Base-by-base conservation (phyloP, 148 eudicot species). In the Suaeda aralocaspica region DNA sequence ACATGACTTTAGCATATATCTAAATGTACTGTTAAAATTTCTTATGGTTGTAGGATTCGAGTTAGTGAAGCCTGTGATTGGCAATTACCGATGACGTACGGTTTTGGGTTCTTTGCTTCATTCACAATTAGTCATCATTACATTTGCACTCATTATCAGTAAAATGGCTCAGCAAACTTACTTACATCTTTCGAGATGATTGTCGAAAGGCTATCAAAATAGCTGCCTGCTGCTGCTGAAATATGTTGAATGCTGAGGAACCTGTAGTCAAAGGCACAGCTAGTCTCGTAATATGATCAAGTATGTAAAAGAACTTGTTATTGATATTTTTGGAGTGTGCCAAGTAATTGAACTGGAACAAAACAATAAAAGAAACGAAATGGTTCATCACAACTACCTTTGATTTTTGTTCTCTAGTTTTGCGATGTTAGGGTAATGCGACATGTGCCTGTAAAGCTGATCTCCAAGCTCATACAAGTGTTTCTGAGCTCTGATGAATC, bases 401-500 rank as follows among this genome's bases (percentile, higher is more conserved):
- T 25, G 71, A 77, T 50, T 75, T 85, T 11, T 52, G 84, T 14
- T 82, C 83, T 79, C 72, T 84, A 70, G 65, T 46, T 66, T 72
- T 83, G 69, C 22, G 44, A 34, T 65, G 69, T 8, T 68, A 91
- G 89, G 4, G 80, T 70, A 69, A 86, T 83, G 49, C 72, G 81
- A 42, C 96, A 89, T 3, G 83, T 22, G 33, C 96, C 96, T 25
- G 82, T 86, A 72, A 89, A 87, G 72, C 61, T 89, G 89, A 58
- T 92, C 91, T 26, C 92, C 92, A 42, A 92, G 91, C 12, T 89
- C 79, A 52, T 84, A 83, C 78, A 92, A 70, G 74, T 88, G 88
- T 50, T 73, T 86, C 86, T 84, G 3, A 92, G 84, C 14, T 87
- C 76, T n/a, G 88, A 78, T 30, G 97, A 77, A 46, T 82, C 84